These are phyloP conservation scores for Xylariaceae sp. DNA, from an alignment of 2,329 filamentous ascomycete genomes.

Conservation along the genomic window DNA sequence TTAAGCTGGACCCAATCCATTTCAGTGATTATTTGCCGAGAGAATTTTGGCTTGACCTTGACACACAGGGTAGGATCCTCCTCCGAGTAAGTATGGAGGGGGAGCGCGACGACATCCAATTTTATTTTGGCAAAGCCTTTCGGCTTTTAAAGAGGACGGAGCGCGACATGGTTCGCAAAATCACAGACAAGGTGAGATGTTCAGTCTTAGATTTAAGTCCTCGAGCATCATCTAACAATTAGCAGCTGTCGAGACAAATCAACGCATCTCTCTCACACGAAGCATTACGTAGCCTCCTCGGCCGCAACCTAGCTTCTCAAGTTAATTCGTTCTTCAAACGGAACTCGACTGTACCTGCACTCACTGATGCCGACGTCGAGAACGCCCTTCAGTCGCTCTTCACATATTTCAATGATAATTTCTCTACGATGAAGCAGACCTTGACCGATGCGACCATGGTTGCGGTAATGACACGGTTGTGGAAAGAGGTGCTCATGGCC, in stretches of 20 bases:
- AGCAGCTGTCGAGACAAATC: slow-evolving; percentile 84
- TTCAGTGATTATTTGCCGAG: slow-evolving; percentile 94
- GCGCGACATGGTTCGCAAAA: slow-evolving; percentile 95
- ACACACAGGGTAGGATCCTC: slow-evolving; percentile 86
- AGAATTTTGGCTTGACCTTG: slow-evolving; percentile 96
- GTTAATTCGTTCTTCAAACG: slow-evolving; percentile 44
- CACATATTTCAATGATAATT: slow-evolving; percentile 96
- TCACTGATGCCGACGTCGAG: slow-evolving; percentile 70
- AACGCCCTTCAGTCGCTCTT: slow-evolving; percentile 81
- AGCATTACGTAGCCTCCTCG: slow-evolving; percentile 70
- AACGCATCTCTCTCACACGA: slow-evolving; percentile 81
- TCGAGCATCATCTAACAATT: slow-evolving; percentile 15
- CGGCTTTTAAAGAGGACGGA: slow-evolving; percentile 91
- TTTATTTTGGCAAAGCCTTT: slow-evolving; percentile 97
- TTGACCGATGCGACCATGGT: slow-evolving; percentile 95
- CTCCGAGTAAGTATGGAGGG: slow-evolving; percentile 97
- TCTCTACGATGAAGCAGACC: slow-evolving; percentile 97
- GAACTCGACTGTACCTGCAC: slow-evolving; percentile 50
- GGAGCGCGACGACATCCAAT: slow-evolving; percentile 95
- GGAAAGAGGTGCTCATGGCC: slow-evolving; percentile 94
- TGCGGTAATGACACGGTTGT: slow-evolving; percentile 94
- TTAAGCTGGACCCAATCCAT: slow-evolving; percentile 96
- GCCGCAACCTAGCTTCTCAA: slow-evolving; percentile 60
- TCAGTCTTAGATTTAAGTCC: neutral
- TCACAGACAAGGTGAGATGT: slow-evolving; percentile 84